phyloP scores from a whole-genome alignment of 257 asterid species.

The Solanum peruvianum region DNA sequence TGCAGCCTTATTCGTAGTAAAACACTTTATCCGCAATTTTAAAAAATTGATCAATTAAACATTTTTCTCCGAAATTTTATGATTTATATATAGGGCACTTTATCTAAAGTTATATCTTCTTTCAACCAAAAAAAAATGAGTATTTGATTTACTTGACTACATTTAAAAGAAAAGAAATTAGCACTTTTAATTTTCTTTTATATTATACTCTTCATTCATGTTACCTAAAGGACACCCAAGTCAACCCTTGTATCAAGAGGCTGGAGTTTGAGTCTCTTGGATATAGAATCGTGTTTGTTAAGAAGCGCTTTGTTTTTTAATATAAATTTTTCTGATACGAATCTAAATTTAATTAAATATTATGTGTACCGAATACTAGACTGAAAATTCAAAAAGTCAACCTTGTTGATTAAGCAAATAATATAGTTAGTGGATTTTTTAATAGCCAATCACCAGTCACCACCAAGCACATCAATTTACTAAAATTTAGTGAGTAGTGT shows the following conservation, averaged over 20 bases:
- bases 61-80: background rate
- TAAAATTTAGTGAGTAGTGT: background rate
- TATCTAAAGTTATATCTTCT: background rate
- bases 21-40: background rate
- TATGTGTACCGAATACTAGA: accelerated
- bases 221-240: background rate
- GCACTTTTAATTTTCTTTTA: background rate
- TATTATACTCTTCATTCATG: background rate
- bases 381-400: background rate
- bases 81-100: background rate
- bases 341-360: too few relatives aligned
- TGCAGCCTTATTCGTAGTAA: too few relatives aligned
- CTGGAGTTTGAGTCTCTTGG: too few relatives aligned
- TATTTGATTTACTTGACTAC: background rate
- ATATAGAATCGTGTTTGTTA: too few relatives aligned
- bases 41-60: background rate
- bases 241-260: too few relatives aligned
- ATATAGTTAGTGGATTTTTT: background rate
- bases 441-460: background rate
- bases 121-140: background rate
- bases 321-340: accelerated
- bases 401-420: background rate
- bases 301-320: too few relatives aligned
- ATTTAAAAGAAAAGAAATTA: too few relatives aligned
- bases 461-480: background rate